Base-by-base conservation (phyloP, 176 grass and related monocot species). In the Rhynchospora tenuis region DNA sequence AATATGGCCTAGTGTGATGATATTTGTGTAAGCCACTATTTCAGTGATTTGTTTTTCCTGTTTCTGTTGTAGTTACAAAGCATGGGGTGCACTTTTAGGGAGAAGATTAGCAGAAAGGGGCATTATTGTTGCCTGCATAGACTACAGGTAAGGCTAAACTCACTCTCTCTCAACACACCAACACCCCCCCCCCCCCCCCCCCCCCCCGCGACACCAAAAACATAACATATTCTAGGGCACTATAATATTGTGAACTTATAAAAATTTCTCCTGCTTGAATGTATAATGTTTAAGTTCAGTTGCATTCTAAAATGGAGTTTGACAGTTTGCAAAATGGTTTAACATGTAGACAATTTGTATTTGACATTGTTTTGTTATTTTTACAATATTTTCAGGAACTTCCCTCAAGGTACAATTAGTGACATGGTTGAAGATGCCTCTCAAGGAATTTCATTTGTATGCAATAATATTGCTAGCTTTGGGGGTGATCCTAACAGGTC, bases 51-150 rank as follows among this genome's bases (percentile, higher is more conserved):
- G 12, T 57, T 46, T 78, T 62, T 46, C 70, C 38, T 65, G 10
- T 65, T 81, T 87, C 43, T 87, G 42, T 69, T 17, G 54, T 80
- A 98, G 95, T 64, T 98, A 98, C 87, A 98, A 98, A 93, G 95
- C 86, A 16, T 98, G 95, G 95, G 92, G 95, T 81, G 87, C 92
- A 44, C 95, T 98, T 93, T 91, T 98, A 88, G 95, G 95, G 20
- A 84, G 91, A 85, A 88, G 95, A 33, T 93, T 98, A 68, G 91
- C 95, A 73, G 95, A 98, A 93, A 98, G 89, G 78, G 95, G 95
- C 38, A 89, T 98, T 43, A 90, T 98, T 82, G 95, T 95, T 85
- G 92, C 89, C 57, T 98, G 92, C 83, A 86, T 98, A 86, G 95
- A 95, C 91, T 98, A 98, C 69, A 98, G 95, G 92, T 98, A 87